Base-by-base conservation (phyloP, 2,329 filamentous ascomycete species). In the Aureobasidium sp. region DNA sequence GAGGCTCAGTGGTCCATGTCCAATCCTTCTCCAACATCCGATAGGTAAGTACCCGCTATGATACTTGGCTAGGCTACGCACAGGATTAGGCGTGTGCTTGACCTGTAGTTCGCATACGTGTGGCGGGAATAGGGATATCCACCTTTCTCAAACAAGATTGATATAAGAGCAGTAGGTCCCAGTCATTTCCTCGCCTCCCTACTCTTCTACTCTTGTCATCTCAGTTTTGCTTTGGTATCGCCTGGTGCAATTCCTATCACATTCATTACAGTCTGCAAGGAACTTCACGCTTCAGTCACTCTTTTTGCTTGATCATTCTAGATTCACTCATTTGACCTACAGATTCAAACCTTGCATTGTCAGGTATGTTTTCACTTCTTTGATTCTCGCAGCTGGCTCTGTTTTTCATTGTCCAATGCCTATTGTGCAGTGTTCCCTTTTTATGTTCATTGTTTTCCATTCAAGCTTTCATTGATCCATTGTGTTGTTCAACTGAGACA, bases 191-290 rank as follows among this genome's bases (percentile, higher is more conserved):
- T 13, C 20, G 25, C 9, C 7, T 15, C 38, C 25, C 18, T 43
- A 20, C 40, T 53, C 36, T 25, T n/a, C n/a, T 13, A 33, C 20
- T 25, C 18, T 33, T 31, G 29, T 53, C 13, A 27, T 53, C 47
- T 43, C 47, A 53, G 2, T 64, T 11, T 40, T 45, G 40, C 33
- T 64, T 38, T 48, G 60, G 60, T 47, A 64, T 54, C 60, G 60
- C 60, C 60, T 48, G 60, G 60, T 55, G 48, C 48, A 33, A 38
- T 54, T 64, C 43, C 40, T 23, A n/a, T 43, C 60, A 64, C 60
- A 64, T 31, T 64, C 60, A 45, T 55, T 64, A 64, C 60, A 45
- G 27, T 38, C 15, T 47, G 50, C 60, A 54, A 64, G 50, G 50
- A 55, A 48, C 38, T 10, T 40, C 47, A 42, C 38, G 27, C 38